Conservation (phyloP, 352 stramenopile species). For the Nothophytophthora sp. region DNA sequence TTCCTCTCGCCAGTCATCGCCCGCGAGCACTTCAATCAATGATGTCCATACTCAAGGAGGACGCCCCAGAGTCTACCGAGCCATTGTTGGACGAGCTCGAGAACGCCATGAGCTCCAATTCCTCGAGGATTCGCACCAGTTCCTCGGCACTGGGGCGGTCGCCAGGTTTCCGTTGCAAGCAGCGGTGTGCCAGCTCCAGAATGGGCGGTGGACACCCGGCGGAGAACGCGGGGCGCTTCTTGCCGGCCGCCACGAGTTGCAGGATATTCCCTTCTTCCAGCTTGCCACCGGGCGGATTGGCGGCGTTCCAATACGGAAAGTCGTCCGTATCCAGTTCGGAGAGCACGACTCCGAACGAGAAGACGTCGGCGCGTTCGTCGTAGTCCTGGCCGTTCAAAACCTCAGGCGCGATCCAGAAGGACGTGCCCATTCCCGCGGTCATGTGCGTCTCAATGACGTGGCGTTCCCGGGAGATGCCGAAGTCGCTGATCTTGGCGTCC, state of each 20-base stretch:
- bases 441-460: slow-evolving; percentile 23
- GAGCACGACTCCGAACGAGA: slow-evolving; percentile 43
- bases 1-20: too few species aligned
- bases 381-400: slow-evolving; percentile 33
- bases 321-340: slow-evolving; percentile 46
- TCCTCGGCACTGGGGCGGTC: slow-evolving; percentile 29
- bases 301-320: slow-evolving; percentile 37
- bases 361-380: slow-evolving; percentile 39
- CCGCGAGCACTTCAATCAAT: too few species aligned
- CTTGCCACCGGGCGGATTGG: slow-evolving; percentile 13
- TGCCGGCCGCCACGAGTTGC: slow-evolving; percentile 26
- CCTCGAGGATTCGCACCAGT: slow-evolving; percentile 20
- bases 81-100: background rate
- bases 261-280: slow-evolving; percentile 35
- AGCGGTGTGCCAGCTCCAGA: slow-evolving; percentile 29
- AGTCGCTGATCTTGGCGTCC: slow-evolving; percentile 70
- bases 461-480: slow-evolving; percentile 50
- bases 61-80: slow-evolving; percentile 4
- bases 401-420: slow-evolving; percentile 40
- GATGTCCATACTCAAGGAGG: slow-evolving; percentile 15
- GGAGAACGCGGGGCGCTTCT: slow-evolving; percentile 33
- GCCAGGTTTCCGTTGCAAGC: slow-evolving; percentile 26
- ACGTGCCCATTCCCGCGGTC: slow-evolving; percentile 35
- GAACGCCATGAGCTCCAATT: slow-evolving; percentile 4
- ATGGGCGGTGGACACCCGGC: slow-evolving; percentile 25